phyloP scores from a whole-genome alignment of 1,284 basidiomycete genomes.

The Sutorius eximius region DNA sequence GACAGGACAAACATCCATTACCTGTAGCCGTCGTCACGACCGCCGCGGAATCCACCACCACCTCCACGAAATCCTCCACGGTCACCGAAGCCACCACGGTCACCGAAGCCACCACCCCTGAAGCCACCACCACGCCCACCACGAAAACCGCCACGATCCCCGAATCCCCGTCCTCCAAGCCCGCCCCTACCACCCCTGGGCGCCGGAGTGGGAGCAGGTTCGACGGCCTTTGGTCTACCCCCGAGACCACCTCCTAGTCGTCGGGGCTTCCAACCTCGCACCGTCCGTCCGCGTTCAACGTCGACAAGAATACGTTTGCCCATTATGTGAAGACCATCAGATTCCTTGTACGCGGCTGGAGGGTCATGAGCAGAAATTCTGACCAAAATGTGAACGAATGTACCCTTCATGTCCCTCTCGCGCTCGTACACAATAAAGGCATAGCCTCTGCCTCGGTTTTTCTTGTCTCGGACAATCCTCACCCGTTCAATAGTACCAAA shows the following conservation, averaged over 20 bases:
- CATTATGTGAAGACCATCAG: constrained; percentile 95
- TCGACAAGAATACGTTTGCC: constrained; percentile 95
- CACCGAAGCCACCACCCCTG: constrained; percentile 40
- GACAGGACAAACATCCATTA: constrained; percentile 31
- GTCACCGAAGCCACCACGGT: constrained; percentile 39
- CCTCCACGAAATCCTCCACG: constrained; percentile 39
- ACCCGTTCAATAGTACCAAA: constrained; percentile 95
- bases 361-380: constrained; percentile 15
- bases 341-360: constrained; percentile 97
- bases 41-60: constrained; percentile 40
- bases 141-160: constrained; percentile 46
- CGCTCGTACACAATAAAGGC: constrained; percentile 98
- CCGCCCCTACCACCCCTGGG: constrained; percentile 40
- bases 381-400: constrained; percentile 21
- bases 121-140: constrained; percentile 43
- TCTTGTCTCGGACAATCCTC: constrained; percentile 87
- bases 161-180: constrained; percentile 44
- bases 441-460: constrained; percentile 86
- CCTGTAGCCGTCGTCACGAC: constrained; percentile 56
- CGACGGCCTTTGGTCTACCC: constrained; percentile 86
- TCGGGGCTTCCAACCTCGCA: constrained; percentile 97
- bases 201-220: constrained; percentile 43
- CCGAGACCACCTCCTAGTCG: constrained; percentile 94
- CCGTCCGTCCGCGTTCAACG: constrained; percentile 96
- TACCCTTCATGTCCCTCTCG: constrained; percentile 99